A percentile compares a stretch with the other conserved stretches of the same genome.
Evolutionary conservation across 2,329 filamentous ascomycete genomes (phyloP).

Genomic region (Onygenales sp.): DNA sequence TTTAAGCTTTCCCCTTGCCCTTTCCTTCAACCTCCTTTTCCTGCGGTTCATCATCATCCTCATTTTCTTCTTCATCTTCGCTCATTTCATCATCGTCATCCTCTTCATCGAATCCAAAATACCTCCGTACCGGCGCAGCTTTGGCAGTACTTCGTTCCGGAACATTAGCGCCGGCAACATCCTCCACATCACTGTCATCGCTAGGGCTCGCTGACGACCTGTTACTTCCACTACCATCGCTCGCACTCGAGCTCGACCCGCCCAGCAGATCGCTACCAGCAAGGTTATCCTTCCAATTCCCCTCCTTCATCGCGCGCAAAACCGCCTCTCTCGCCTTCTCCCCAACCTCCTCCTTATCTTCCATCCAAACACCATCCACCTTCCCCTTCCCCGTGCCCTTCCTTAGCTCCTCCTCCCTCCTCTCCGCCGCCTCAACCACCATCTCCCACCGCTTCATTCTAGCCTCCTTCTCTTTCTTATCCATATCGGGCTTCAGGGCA

Average conservation of each 20-base stretch:
- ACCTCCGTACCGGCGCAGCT: conserved; percentile 24
- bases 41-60: conserved; percentile 11
- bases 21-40: conserved; percentile 21
- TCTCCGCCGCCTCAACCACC: conserved; percentile 75
- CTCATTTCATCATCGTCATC: conserved; percentile 32
- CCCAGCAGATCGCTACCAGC: conserved; percentile 24
- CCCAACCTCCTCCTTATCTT: conserved; percentile 82
- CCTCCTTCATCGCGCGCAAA: conserved; percentile 60
- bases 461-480: conserved; percentile 82
- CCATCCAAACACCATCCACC: conserved; percentile 85
- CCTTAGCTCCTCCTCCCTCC: conserved; percentile 71
- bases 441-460: conserved; percentile 73
- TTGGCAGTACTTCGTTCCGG: conserved; percentile 17
- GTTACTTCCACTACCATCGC: conserved; percentile 22
- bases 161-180: conserved; percentile 16
- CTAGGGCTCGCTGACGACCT: conserved; percentile 22
- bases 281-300: conserved; percentile 34
- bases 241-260: conserved; percentile 31
- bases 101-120: conserved; percentile 40
- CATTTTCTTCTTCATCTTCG: conserved; percentile 33
- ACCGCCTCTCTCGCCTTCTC: conserved; percentile 75
- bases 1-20: conserved; percentile 25
- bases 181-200: conserved; percentile 30
- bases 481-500: conserved; percentile 95
- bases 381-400: conserved; percentile 54